phyloP scores from a whole-genome alignment of 306 rosid genomes.

The Pyrus bretschneideri region DNA sequence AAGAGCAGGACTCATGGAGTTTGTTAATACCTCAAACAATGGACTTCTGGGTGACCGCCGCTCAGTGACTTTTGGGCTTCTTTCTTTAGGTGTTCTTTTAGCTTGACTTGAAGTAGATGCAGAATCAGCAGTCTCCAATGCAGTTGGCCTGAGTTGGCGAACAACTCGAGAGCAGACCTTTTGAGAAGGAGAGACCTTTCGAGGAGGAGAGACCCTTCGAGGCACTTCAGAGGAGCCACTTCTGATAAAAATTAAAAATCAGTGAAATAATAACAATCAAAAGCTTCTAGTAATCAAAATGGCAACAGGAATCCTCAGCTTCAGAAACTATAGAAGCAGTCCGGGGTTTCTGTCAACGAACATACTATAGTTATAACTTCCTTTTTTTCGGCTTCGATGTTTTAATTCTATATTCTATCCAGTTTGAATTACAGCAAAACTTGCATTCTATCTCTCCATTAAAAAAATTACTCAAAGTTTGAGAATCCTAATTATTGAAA shows the following conservation, averaged over 20 bases:
- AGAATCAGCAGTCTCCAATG: constrained; percentile 43
- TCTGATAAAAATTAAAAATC: constrained; percentile 31
- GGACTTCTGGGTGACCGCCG: constrained; percentile 87
- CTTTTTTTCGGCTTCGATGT: background rate
- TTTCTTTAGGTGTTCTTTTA: constrained; percentile 53
- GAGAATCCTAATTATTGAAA: too few relatives aligned
- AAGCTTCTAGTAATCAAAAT: background rate
- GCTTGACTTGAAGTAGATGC: constrained; percentile 45
- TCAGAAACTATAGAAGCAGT: background rate
- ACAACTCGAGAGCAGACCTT: constrained; percentile 58
- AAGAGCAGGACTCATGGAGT: background rate
- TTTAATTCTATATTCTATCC: too few relatives aligned
- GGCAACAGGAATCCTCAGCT: background rate
- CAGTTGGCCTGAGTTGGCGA: constrained; percentile 61
- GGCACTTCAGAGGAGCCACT: constrained; percentile 67
- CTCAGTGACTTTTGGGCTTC: constrained; percentile 74
- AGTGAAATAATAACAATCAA: background rate
- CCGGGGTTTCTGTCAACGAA: background rate
- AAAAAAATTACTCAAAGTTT: too few relatives aligned
- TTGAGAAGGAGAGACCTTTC: constrained; percentile 57
- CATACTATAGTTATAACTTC: too few relatives aligned
- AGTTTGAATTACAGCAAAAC: too few relatives aligned
- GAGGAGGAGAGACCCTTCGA: constrained; percentile 57
- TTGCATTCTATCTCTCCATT: too few relatives aligned
- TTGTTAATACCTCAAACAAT: constrained; percentile 56